Base-by-base conservation (phyloP, 352 stramenopile species). In the Saprolegnia diclina region DNA sequence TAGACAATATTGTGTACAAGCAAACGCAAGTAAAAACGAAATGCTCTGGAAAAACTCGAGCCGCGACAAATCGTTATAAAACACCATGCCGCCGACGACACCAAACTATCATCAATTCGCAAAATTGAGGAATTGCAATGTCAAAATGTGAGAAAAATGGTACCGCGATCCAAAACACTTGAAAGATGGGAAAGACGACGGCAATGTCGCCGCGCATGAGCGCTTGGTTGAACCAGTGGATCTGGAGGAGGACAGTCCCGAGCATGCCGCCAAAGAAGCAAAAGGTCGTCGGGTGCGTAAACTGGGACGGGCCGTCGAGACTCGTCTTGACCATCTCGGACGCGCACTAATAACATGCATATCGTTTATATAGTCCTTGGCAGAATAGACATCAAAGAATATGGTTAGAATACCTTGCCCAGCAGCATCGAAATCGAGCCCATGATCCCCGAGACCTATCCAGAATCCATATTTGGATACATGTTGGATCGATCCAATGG, bases 131-230 rank as follows among this genome's bases (percentile, higher is more conserved):
- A 45, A 29, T 64, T 50, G 16, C 16, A 19, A 38, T 38, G 11
- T 21, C 29, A 24, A 21, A 26, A 50, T n/a, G n/a, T n/a, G n/a
- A n/a, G n/a, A n/a, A n/a, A n/a, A n/a, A 32, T 21, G 4, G 26
- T 54, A 65, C 57, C 37, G 32, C 57, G 26, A 65, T 65, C 57
- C 57, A 65, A 65, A 65, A 65, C 1, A 65, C 57, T 53, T 65
- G 57, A 54, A 65, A 65, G 10, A 65, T 38, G 38, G 57, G 57
- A 54, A 65, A 65, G 14, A 65, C 57, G 18, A 65, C 32, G 7
- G 57, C 38, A 21, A 65, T 65, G 44, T 65, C 57, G n/a, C 57
- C 57, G 9, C 18, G 37, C 38, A 65, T 65, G 40, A 65, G 57
- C 26, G 57, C 35, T 29, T 65, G 11, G 26, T 65, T 65, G 57